A percentile compares a stretch with the other conserved stretches of the same genome.
Evolutionary conservation across 805 yeast species (phyloP).

Genomic region (Pichia californica): DNA sequence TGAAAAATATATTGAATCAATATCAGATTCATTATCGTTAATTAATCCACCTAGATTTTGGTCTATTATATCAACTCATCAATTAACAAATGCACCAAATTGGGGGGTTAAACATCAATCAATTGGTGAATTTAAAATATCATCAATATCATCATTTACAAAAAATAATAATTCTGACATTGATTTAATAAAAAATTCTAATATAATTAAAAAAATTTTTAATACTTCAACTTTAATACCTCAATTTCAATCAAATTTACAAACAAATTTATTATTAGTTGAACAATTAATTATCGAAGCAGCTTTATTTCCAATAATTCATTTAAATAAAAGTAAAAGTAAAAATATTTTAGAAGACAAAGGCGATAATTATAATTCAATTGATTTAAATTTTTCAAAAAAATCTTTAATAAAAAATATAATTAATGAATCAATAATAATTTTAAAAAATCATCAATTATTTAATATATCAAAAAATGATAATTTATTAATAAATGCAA

Average conservation of each 20-base stretch:
- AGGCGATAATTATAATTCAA: too few relatives aligned
- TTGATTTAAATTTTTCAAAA: too few relatives aligned
- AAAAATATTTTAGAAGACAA: too few relatives aligned
- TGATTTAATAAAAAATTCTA: conserved; percentile 9
- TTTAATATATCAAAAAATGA: not conserved
- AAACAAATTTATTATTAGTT: conserved; percentile 10
- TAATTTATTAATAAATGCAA: not conserved
- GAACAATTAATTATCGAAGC: conserved; percentile 21
- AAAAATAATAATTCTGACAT: not conserved
- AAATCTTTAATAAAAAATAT: not conserved
- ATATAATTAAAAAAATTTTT: conserved; percentile 11
- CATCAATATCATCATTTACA: conserved; percentile 13
- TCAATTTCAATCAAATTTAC: not conserved
- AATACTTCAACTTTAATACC: conserved; percentile 9
- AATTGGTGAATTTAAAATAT: conserved; percentile 20
- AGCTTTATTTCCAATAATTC: conserved; percentile 17
- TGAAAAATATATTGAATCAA: conserved; percentile 7
- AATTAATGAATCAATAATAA: conserved; percentile 1
- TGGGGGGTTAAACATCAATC: conserved; percentile 21
- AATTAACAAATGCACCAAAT: conserved; percentile 11
- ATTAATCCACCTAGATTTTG: conserved; percentile 17
- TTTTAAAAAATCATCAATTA: conserved; percentile 1
- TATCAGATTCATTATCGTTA: conserved; percentile 5
- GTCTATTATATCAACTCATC: conserved; percentile 19
- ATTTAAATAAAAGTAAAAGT: too few relatives aligned